Percentiles rank a stretch among this genome's conserved stretches.
These are phyloP conservation scores for Nematocida sp. DNA, from an alignment of 371 early-diverging fungal species.

Conservation along the genomic window DNA sequence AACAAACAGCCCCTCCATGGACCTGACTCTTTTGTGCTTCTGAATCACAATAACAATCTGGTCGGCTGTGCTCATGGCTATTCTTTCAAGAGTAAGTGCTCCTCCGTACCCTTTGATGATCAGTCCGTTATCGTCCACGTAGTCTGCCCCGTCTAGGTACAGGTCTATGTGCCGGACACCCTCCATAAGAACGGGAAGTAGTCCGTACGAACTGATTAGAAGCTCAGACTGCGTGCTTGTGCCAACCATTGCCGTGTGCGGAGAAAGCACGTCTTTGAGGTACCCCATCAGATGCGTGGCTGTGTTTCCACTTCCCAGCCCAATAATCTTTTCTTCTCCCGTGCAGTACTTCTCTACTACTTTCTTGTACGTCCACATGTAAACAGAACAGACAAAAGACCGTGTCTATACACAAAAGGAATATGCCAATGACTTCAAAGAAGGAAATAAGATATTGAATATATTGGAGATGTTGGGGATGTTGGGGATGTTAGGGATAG, in stretches of 20 bases:
- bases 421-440: too few species aligned
- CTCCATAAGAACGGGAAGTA: not conserved
- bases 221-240: conserved; percentile 13
- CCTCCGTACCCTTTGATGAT: conserved; percentile 63
- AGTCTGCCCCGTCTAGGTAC: conserved; percentile 64
- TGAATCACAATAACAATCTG: conserved; percentile 56
- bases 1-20: conserved; percentile 51
- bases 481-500: too few species aligned
- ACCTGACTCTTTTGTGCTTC: conserved; percentile 43
- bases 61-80: conserved; percentile 47
- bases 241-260: not conserved
- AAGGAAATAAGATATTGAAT: too few species aligned
- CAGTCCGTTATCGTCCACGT: conserved; percentile 48
- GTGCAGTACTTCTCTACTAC: not conserved
- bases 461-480: too few species aligned
- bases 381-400: too few species aligned
- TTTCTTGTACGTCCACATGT: not conserved
- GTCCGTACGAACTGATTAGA: not conserved
- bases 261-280: not conserved
- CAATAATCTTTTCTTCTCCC: not conserved
- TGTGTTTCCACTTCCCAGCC: conserved; percentile 19
- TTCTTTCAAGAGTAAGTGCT: conserved; percentile 56
- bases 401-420: too few species aligned
- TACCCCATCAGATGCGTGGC: not conserved
- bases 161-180: conserved; percentile 48